Evolutionary conservation across 1,139 yeast species (phyloP).

Genomic region (Saccharomyces hybrid): DNA sequence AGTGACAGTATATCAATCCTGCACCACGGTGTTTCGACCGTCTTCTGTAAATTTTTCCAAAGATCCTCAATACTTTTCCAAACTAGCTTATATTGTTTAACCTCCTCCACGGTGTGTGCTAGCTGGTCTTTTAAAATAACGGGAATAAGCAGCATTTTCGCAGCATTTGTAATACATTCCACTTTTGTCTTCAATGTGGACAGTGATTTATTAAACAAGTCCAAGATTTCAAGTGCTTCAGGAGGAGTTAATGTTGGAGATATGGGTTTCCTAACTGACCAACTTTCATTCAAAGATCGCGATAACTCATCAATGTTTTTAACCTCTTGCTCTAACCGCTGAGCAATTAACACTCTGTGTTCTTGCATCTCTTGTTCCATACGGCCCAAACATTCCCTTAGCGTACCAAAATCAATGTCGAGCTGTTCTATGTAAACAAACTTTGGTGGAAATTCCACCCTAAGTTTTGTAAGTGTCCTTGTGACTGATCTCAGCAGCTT

Average conservation of each 20-base stretch:
- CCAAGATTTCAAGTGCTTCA: slow-evolving; percentile 43
- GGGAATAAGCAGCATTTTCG: background rate
- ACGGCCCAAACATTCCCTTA: slow-evolving; percentile 38
- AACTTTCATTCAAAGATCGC: slow-evolving; percentile 31
- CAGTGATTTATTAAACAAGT: slow-evolving; percentile 9
- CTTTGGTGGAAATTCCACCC: slow-evolving; percentile 43
- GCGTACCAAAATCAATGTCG: slow-evolving; percentile 41
- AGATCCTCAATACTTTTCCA: background rate
- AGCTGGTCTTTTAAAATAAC: background rate
- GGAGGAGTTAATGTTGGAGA: slow-evolving; percentile 41
- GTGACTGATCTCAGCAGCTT: slow-evolving; percentile 7
- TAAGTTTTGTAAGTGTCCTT: slow-evolving; percentile 28
- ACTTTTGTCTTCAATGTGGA: background rate
- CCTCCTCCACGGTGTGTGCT: background rate
- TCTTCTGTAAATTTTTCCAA: background rate
- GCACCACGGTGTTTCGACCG: background rate
- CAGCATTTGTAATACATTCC: background rate
- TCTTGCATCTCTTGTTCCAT: slow-evolving; percentile 38
- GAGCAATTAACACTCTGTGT: slow-evolving; percentile 38
- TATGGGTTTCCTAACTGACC: slow-evolving; percentile 47
- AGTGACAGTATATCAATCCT: background rate
- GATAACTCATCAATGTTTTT: slow-evolving; percentile 35
- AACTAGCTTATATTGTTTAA: background rate
- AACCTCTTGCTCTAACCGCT: slow-evolving; percentile 40
- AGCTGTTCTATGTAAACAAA: slow-evolving; percentile 65